Base-by-base conservation (phyloP, 129 eudicot species). In the Centrapalus pauciflorus region DNA sequence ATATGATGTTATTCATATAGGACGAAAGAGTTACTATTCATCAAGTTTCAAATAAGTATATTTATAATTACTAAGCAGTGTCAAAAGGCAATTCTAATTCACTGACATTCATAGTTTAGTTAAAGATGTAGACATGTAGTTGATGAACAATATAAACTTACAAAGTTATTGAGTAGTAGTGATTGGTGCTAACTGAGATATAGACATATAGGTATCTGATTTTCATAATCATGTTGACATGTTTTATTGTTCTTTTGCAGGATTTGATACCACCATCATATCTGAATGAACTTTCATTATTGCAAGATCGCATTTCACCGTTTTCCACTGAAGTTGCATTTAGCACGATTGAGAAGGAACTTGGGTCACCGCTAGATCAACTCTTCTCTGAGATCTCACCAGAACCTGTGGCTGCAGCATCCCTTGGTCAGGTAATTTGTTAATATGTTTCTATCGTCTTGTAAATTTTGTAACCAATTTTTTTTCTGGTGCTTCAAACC, bases 391-490 rank as follows among this genome's bases (percentile, higher is more conserved):
- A 86, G 84, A 89, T 94, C 75, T 84, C 99, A 56, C 87, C 88
- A 33, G 83, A 89, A 74, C 99, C 99, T 57, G 85, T 89, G 49
- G 99, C 99, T 73, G 99, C 99, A 73, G 99, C 99, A 69, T 94
- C 99, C 69, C 90, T 94, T 69, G 99, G 99, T 62, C 99, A 94
- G 99, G 99, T 89, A 34, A 63, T 48, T 55, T 26, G 25, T 28
- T 71, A 10, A 23, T 25, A 51, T 41, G 37, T 16, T 32, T 49
- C 34, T 46, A 10, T 16, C 14, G 2, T 28, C 16, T 24, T 13
- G 16, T 34, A 34, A 49, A 6, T n/a, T 38, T 21, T 65, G 67
- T 32, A 23, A 37, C 41, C 46, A 54, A 29, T 19, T 20, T 50
- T 21, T 67, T 66, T 8, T 49, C 41, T 33, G 21, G 13, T 28